phyloP scores from a whole-genome alignment of 345 rosid species.

The Gossypium raimondii region DNA sequence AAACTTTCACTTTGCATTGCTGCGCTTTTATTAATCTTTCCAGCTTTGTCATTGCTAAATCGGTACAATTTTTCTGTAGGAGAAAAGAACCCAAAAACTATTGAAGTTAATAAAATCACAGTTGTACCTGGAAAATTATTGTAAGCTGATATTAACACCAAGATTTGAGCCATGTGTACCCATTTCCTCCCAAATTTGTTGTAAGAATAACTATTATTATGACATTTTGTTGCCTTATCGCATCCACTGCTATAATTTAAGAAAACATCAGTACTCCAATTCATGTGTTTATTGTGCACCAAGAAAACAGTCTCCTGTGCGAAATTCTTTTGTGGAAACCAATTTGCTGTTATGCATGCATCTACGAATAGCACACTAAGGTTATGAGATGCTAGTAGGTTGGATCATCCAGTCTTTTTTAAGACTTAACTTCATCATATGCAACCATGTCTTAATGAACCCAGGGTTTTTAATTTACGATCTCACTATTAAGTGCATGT shows the following conservation, averaged over 20 bases:
- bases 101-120: too few species aligned
- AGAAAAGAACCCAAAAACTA: not conserved
- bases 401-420: not conserved
- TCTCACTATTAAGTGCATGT: too few species aligned
- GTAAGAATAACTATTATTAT: too few species aligned
- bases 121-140: too few species aligned
- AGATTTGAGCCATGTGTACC: too few species aligned
- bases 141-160: too few species aligned
- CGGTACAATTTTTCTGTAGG: not conserved
- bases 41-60: not conserved
- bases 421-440: not conserved
- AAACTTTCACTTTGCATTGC: not conserved
- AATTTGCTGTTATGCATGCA: constrained; percentile 72
- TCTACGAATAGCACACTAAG: constrained; percentile 28
- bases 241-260: constrained; percentile 79
- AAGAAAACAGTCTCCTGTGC: constrained; percentile 89
- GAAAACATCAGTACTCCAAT: constrained; percentile 72
- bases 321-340: constrained; percentile 78
- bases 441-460: too few species aligned
- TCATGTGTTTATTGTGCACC: constrained; percentile 80
- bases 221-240: constrained; percentile 25
- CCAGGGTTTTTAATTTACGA: too few species aligned
- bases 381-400: not conserved
- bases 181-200: too few species aligned
- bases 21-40: not conserved